Conservation (phyloP, 1,284 basidiomycete genomes). For the Wolfiporia cocos region DNA sequence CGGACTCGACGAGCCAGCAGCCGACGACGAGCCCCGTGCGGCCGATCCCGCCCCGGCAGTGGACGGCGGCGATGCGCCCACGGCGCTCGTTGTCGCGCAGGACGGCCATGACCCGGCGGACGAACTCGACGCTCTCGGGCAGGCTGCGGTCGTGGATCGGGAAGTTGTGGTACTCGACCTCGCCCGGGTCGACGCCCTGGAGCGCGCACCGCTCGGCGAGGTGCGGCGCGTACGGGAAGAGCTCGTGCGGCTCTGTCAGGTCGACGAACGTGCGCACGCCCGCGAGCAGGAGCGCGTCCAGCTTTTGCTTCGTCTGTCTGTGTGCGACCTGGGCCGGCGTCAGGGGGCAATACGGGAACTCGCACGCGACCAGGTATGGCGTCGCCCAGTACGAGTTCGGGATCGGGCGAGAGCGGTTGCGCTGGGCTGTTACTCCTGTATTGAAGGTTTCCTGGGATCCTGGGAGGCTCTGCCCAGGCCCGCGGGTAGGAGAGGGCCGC, state of each 20-base stretch:
- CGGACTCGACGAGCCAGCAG: constrained; percentile 70
- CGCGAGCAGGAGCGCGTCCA: constrained; percentile 60
- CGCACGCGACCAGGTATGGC: constrained; percentile 62
- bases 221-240: constrained; percentile 55
- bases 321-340: constrained; percentile 25
- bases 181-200: constrained; percentile 44
- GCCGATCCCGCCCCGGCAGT: constrained; percentile 73
- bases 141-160: constrained; percentile 66
- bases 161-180: constrained; percentile 68
- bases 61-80: constrained; percentile 56
- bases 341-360: constrained; percentile 67
- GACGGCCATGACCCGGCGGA: constrained; percentile 50
- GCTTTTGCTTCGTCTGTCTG: constrained; percentile 45
- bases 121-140: constrained; percentile 48
- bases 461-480: no score
- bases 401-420: constrained; percentile 46
- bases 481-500: constrained; percentile 5
- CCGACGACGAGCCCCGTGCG: constrained; percentile 71
- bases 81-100: constrained; percentile 50
- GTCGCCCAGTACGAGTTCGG: constrained; percentile 82
- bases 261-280: constrained; percentile 76
- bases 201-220: constrained; percentile 45
- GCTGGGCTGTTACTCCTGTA: constrained; percentile 8
- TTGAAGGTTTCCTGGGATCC: no score
- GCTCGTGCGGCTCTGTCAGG: constrained; percentile 68